phyloP scores from a whole-genome alignment of 2,329 filamentous ascomycete species.

The Xylariaceae sp. region DNA sequence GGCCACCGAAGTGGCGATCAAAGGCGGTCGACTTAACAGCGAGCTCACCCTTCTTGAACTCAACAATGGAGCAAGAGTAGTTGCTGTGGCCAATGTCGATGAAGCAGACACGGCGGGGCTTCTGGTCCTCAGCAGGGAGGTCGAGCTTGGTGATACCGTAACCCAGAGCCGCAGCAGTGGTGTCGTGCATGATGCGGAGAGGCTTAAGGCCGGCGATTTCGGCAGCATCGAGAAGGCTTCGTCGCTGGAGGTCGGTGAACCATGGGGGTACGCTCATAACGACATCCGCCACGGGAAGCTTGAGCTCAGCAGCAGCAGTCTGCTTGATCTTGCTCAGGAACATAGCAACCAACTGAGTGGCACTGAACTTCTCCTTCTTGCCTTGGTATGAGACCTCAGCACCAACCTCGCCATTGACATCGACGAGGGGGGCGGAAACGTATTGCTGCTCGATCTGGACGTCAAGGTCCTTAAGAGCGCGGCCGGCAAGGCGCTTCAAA shows the following conservation, averaged over 20 bases:
- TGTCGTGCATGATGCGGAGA: slow-evolving; percentile 95
- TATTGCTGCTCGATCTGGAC: slow-evolving; percentile 88
- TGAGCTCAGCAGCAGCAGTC: slow-evolving; percentile 81
- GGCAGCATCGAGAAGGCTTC: slow-evolving; percentile 81
- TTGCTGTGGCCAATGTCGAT: slow-evolving; percentile 95
- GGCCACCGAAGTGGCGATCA: slow-evolving; percentile 94
- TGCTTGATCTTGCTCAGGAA: slow-evolving; percentile 91
- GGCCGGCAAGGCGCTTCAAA: slow-evolving; percentile 88
- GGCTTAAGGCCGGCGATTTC: slow-evolving; percentile 92
- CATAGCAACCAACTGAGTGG: slow-evolving; percentile 90
- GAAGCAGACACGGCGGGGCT: slow-evolving; percentile 83
- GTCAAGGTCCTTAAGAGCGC: slow-evolving; percentile 83
- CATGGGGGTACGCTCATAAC: slow-evolving; percentile 92
- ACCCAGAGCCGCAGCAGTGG: slow-evolving; percentile 88
- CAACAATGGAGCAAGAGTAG: slow-evolving; percentile 89
- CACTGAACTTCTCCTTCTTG: slow-evolving; percentile 93
- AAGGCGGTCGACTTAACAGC: slow-evolving; percentile 87
- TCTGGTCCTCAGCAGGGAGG: slow-evolving; percentile 77
- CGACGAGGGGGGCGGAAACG: slow-evolving; percentile 78
- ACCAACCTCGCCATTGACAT: slow-evolving; percentile 90
- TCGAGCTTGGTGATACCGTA: slow-evolving; percentile 98
- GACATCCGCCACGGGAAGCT: slow-evolving; percentile 84
- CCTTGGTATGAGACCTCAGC: slow-evolving; percentile 89
- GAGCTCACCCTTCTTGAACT: slow-evolving; percentile 96
- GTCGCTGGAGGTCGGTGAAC: slow-evolving; percentile 94